These are phyloP conservation scores for Mrakia gelida DNA, from an alignment of 768 basidiomycete genomes.

Conservation along the genomic window DNA sequence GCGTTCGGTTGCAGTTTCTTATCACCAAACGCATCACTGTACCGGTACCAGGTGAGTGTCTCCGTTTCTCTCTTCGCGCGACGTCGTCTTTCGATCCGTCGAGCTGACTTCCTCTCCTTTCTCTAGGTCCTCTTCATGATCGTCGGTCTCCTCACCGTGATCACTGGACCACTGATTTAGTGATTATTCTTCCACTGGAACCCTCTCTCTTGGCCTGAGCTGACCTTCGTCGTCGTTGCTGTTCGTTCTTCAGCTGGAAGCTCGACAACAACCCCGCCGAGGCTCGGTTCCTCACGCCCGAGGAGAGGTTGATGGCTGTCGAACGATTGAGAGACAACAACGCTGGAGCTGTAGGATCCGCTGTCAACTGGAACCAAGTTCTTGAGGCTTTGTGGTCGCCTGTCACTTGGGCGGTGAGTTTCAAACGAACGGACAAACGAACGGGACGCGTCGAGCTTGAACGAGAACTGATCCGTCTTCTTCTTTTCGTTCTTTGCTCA, in stretches of 20 bases:
- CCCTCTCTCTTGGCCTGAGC: too few species aligned
- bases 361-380: conserved; percentile 36
- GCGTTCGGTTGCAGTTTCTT: conserved; percentile 50
- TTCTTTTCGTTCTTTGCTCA: background rate
- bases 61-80: too few species aligned
- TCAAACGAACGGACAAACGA: background rate
- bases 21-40: conserved; percentile 39
- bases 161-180: conserved; percentile 35
- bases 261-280: conserved; percentile 32
- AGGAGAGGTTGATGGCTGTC: conserved; percentile 37
- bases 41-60: conserved; percentile 51
- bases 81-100: too few species aligned
- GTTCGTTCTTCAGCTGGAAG: too few species aligned
- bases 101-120: too few species aligned
- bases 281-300: conserved; percentile 36
- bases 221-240: too few species aligned
- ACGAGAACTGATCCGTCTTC: background rate
- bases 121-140: conserved; percentile 53
- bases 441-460: background rate
- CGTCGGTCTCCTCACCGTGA: conserved; percentile 49
- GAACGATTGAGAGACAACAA: conserved; percentile 38
- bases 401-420: conserved; percentile 32
- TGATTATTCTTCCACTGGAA: too few species aligned
- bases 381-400: conserved; percentile 31
- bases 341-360: conserved; percentile 5